Evolutionary conservation across 495 filamentous ascomycete genomes (phyloP).

Genomic region (Alectoria sarmentosa): DNA sequence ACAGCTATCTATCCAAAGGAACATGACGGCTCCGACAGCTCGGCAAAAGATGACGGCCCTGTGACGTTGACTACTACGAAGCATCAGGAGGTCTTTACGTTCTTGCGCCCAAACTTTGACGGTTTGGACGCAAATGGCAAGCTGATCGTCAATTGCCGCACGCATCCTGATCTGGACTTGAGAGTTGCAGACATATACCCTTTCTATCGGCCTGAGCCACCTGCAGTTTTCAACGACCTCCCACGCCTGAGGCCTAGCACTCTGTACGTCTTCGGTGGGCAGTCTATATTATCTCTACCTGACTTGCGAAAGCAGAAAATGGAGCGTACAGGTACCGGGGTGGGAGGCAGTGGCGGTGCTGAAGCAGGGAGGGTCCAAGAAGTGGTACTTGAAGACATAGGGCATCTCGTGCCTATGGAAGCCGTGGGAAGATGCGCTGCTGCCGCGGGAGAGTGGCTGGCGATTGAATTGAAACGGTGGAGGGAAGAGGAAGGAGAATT

Average conservation of each 20-base stretch:
- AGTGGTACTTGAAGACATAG: conserved; percentile 56
- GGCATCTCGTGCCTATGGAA: conserved; percentile 85
- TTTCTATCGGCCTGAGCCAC: conserved; percentile 73
- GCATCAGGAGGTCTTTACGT: conserved; percentile 58
- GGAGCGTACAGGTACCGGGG: conserved; percentile 38
- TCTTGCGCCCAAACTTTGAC: conserved; percentile 48
- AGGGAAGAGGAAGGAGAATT: conserved; percentile 55
- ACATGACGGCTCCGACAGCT: neutral
- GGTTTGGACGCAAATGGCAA: conserved; percentile 32
- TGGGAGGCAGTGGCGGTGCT: conserved; percentile 46
- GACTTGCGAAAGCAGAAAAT: conserved; percentile 41
- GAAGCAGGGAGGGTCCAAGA: conserved; percentile 60
- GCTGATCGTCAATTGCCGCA: conserved; percentile 34
- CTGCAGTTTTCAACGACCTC: conserved; percentile 54
- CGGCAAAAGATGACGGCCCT: conserved; percentile 22
- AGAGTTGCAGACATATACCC: conserved; percentile 39
- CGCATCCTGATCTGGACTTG: conserved; percentile 43
- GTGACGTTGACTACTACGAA: conserved; percentile 54
- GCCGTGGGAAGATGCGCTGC: conserved; percentile 57
- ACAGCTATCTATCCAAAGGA: conserved; percentile 33
- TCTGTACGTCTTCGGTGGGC: conserved; percentile 71
- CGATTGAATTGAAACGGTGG: conserved; percentile 56
- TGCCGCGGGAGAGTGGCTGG: conserved; percentile 56
- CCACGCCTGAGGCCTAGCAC: conserved; percentile 67
- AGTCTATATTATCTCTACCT: conserved; percentile 55